Percentiles rank a stretch among this genome's conserved stretches.
Conservation (phyloP, 2,329 filamentous ascomycete species). For the Myotisia sp. region DNA sequence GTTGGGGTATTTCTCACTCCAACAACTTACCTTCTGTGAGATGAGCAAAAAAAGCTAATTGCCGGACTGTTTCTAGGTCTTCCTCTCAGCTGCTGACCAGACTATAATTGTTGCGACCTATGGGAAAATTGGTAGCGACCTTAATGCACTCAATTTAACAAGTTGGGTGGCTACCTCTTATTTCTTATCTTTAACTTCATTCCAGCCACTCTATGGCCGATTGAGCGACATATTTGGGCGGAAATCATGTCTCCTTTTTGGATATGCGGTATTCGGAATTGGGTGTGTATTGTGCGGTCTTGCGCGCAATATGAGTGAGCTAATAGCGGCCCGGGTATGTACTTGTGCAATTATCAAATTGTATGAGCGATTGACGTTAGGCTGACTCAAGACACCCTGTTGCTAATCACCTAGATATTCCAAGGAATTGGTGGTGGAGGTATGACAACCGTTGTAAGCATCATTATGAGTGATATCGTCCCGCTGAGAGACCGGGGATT, state of each 20-base stretch:
- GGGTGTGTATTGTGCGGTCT: conserved; percentile 50
- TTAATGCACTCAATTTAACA: conserved; percentile 59
- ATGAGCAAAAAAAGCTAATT: background rate
- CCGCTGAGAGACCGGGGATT: conserved; percentile 54
- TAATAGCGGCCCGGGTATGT: conserved; percentile 47
- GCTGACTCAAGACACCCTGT: background rate
- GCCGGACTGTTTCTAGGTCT: conserved; percentile 38
- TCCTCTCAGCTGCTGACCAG: conserved; percentile 60
- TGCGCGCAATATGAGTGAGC: conserved; percentile 47
- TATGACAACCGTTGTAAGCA: conserved; percentile 55
- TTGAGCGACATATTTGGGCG: conserved; percentile 58
- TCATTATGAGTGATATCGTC: conserved; percentile 58
- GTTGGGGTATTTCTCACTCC: conserved; percentile 47
- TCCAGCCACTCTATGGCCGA: conserved; percentile 61
- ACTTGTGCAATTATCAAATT: background rate
- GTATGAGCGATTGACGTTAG: background rate
- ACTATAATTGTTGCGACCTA: conserved; percentile 68
- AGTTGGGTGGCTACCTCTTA: conserved; percentile 61
- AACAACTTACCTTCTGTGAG: too few species aligned
- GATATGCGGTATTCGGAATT: conserved; percentile 49
- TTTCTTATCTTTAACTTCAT: conserved; percentile 59
- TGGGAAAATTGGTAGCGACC: conserved; percentile 59
- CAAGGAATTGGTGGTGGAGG: conserved; percentile 56
- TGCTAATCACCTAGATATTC: conserved; percentile 28
- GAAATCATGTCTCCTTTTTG: conserved; percentile 50